phyloP scores from a whole-genome alignment of 257 asterid species.

The Rhazya stricta region DNA sequence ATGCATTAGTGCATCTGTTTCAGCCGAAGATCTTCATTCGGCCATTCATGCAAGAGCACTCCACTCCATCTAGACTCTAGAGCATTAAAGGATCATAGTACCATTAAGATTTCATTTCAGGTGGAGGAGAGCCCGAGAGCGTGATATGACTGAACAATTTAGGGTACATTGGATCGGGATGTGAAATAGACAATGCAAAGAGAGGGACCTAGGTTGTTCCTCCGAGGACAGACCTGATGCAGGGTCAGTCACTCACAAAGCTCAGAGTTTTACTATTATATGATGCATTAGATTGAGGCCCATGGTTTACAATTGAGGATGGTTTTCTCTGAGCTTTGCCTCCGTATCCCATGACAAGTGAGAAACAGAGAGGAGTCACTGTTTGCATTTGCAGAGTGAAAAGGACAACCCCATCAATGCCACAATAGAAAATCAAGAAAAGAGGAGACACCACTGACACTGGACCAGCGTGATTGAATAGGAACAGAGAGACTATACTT shows the following conservation, averaged over 20 bases:
- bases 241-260: background rate
- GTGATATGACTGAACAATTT: too few species aligned
- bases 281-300: background rate
- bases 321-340: background rate
- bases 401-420: conserved; percentile 25
- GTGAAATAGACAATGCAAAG: background rate
- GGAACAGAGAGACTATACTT: background rate
- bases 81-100: background rate
- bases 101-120: background rate
- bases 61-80: too few species aligned
- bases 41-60: too few species aligned
- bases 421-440: background rate
- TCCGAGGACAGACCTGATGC: background rate
- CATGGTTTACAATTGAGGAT: background rate
- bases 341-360: conserved; percentile 10
- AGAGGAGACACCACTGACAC: background rate
- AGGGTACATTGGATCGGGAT: background rate
- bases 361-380: background rate
- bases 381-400: conserved; percentile 14
- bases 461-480: conserved; percentile 6
- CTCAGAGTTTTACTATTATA: background rate
- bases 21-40: too few species aligned
- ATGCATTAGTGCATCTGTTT: too few species aligned
- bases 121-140: too few species aligned
- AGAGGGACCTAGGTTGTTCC: background rate